Evolutionary conservation across 2,329 filamentous ascomycete species (phyloP).

Genomic region (Verticillium dahliae): DNA sequence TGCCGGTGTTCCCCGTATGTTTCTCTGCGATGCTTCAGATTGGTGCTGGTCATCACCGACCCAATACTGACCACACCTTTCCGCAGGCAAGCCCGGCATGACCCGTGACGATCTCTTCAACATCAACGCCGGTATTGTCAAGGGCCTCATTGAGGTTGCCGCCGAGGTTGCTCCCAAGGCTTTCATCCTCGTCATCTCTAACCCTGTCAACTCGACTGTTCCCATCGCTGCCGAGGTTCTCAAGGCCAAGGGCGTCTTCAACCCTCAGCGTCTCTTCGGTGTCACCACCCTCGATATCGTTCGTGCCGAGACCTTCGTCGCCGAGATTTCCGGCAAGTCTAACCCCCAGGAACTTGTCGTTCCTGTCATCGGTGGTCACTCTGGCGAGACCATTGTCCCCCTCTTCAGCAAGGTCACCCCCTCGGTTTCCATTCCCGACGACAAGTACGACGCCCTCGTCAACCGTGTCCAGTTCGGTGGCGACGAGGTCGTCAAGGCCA

Average conservation of each 20-base stretch:
- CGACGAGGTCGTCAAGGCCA: conserved; percentile 94
- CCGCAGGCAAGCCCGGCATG: conserved; percentile 93
- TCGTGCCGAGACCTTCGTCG: conserved; percentile 93
- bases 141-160: conserved; percentile 81
- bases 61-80: conserved; percentile 12
- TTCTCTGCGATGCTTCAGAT: background rate
- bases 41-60: background rate
- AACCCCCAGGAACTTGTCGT: conserved; percentile 78
- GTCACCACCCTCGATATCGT: conserved; percentile 98
- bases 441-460: conserved; percentile 85
- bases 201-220: conserved; percentile 98
- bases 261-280: conserved; percentile 93
- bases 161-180: conserved; percentile 89
- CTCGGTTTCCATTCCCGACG: conserved; percentile 70
- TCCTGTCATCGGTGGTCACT: conserved; percentile 94
- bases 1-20: conserved; percentile 91
- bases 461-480: conserved; percentile 97
- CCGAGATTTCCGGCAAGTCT: conserved; percentile 74
- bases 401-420: conserved; percentile 90
- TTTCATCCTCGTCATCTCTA: conserved; percentile 94
- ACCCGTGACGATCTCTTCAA: conserved; percentile 99
- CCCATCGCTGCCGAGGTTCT: conserved; percentile 96
- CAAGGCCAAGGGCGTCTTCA: conserved; percentile 87
- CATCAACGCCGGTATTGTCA: conserved; percentile 97
- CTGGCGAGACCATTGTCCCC: conserved; percentile 95